Evolutionary conservation across 352 stramenopile genomes (phyloP), one percentile per base, ranked within the genome.

Genomic region (Pythium rishiriense): DNA sequence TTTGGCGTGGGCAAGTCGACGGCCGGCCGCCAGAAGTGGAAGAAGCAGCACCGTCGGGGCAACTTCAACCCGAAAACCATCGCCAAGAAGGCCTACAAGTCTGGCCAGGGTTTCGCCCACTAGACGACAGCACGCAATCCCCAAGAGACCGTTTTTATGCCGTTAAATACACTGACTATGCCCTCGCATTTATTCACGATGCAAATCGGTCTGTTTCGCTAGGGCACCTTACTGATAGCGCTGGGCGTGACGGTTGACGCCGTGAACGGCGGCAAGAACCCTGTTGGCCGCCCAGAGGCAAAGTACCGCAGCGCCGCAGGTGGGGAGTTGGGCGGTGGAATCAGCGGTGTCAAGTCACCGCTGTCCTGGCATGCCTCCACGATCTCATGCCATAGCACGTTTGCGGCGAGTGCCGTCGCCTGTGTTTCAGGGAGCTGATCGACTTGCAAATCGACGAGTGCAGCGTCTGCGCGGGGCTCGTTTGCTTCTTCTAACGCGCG

Each of bases 1-100:
- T 88, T 90, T 37, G 94, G 89, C 54, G 88, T 96, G 43, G 96
- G 96, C 37, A 94, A 97, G 78, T 98, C 90, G 63, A 91, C 93
- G 60, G 84, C 96, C 33, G 96, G 96, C 29, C 80, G 97, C 62
- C 96, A 97, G 83, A 87, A 95, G 61, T 99, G 97, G 97, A 96
- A 96, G 70, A 73, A 87, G 69, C 69, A 80, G 65, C 87, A 93
- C 65, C 83, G 86, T 56, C 91, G 90, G 68, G 97, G 97, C 43
- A 90, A 97, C 59, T 99, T 93, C 62, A 96, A 96, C 80, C 85
- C 85, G 28, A 95, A 96, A 67, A 93, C 83, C 64, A 91, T 93
- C 51, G 78, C 84, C 68, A 96, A 96, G 85, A 90, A 89, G 68
- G 87, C 87, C 59, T 88, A 60, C 70, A 94, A 87, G 80, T 70